Evolutionary conservation across 2,329 filamentous ascomycete genomes (phyloP), one percentile per base, ranked within the genome.

Genomic region (Neonectria hederae): DNA sequence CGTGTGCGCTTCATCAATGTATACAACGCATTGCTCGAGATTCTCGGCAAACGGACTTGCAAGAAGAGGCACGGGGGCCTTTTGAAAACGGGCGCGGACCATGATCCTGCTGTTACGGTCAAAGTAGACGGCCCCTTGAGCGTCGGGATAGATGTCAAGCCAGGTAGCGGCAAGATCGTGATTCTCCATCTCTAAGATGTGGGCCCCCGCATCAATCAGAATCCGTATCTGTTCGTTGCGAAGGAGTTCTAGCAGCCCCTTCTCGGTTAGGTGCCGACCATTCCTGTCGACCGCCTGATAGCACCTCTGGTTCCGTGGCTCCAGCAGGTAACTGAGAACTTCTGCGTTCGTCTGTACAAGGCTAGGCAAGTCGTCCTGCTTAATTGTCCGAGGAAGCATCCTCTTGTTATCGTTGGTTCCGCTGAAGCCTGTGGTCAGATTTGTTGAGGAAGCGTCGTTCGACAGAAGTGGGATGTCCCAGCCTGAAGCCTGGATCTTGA

Each of bases 391-490:
- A 0, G 90, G 90, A 0, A 92, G 76, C 35, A 90, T 80, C 0
- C 76, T 78, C 40, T 84, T 81, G 21, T 86, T 88, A 71, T 93
- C 90, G 48, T 91, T 92, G 0, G 91, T 93, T 0, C 90, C 90
- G 8, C 87, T 90, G 72, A 94, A 93, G 0, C 90, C 90, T 0
- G 89, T 92, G 0, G 89, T 90, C 1, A 83, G 38, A 5, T 49
- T 19, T 1, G 28, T 51, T 4, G 26, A 30, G 7, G 21, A 64
- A 1, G 67, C 38, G 2, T 9, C 3, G 0, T 32, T 24, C 1
- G 57, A 52, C 3, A 67, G 80, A 14, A 35, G 14, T 14, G 32
- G 32, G 17, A 35, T 35, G 13, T 35, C 32, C 32, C 32, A 35
- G 32, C 32, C 32, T 17, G 14, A 35, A 6, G 32, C 17, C 32